phyloP scores from a whole-genome alignment of 2,329 filamentous ascomycete species.

The Intubia oerlemansii region DNA sequence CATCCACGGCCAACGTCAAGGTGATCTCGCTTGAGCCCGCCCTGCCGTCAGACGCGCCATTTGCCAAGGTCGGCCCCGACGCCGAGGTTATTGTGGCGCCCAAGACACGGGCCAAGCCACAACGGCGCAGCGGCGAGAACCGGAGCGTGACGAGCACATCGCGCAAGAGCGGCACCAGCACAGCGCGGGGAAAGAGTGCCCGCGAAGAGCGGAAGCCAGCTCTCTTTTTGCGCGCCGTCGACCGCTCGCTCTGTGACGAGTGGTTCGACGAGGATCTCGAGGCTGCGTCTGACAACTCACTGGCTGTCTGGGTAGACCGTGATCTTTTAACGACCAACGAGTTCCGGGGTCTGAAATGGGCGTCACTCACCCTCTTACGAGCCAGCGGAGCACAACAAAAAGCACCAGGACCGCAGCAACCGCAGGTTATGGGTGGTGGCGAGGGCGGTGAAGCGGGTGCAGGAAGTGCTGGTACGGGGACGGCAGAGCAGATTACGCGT shows the following conservation, averaged over 20 bases:
- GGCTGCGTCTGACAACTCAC: constrained; percentile 21
- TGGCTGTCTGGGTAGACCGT: constrained; percentile 70
- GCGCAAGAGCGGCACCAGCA: constrained; percentile 60
- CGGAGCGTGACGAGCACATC: constrained; percentile 64
- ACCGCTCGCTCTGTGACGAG: constrained; percentile 44
- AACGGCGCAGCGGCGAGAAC: constrained; percentile 47
- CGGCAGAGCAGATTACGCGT: too few relatives aligned
- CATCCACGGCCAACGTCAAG: constrained; percentile 80
- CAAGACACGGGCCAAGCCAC: constrained; percentile 56
- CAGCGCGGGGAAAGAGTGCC: constrained; percentile 21
- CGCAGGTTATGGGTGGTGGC: constrained; percentile 38
- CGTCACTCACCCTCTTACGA: constrained; percentile 66
- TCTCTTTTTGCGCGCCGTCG: constrained; percentile 63
- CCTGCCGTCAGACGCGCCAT: constrained; percentile 44
- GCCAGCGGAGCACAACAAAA: constrained; percentile 53
- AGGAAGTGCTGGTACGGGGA: too few relatives aligned
- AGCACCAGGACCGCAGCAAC: too few relatives aligned
- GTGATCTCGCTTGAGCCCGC: constrained; percentile 66
- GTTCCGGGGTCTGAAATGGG: constrained; percentile 57
- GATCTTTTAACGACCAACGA: constrained; percentile 52
- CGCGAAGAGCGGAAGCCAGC: constrained; percentile 46
- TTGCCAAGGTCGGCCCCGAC: constrained; percentile 82
- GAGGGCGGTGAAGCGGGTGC: constrained; percentile 9
- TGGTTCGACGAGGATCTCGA: constrained; percentile 68
- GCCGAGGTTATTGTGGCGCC: constrained; percentile 95